These are phyloP conservation scores for Microstegium vimineum DNA, from an alignment of 176 grass and related monocot genomes.

Conservation along the genomic window DNA sequence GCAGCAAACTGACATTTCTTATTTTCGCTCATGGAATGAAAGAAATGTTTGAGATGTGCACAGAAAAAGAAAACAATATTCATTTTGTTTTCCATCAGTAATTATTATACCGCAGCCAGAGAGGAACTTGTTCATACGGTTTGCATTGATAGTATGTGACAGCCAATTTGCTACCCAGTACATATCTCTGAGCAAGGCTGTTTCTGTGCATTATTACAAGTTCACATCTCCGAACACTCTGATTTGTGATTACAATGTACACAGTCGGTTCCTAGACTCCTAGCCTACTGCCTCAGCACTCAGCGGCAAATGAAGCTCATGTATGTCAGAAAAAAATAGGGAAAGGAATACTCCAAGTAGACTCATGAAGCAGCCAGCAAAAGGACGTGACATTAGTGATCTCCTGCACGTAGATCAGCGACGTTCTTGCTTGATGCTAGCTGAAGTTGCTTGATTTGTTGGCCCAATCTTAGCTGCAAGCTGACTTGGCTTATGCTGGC, in stretches of 20 bases:
- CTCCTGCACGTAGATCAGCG: slow-evolving; percentile 15
- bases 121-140: background rate
- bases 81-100: background rate
- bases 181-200: background rate
- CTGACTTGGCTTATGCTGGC: slow-evolving; percentile 79
- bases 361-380: background rate
- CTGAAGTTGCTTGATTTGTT: slow-evolving; percentile 57
- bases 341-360: background rate
- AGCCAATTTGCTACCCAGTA: background rate
- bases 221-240: background rate
- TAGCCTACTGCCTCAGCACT: slow-evolving; percentile 29
- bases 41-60: background rate
- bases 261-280: background rate
- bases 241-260: slow-evolving; percentile 2
- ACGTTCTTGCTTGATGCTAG: slow-evolving; percentile 19
- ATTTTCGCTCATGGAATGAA: background rate
- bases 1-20: background rate
- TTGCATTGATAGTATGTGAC: background rate
- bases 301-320: background rate
- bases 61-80: background rate
- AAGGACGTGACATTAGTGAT: background rate
- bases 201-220: slow-evolving; percentile 13
- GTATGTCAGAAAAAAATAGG: slow-evolving; percentile 12
- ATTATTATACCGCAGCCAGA: background rate
- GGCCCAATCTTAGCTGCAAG: slow-evolving; percentile 69